These are phyloP conservation scores for Colletotrichum camelliae DNA, from an alignment of 2,329 filamentous ascomycete genomes.

Conservation along the genomic window DNA sequence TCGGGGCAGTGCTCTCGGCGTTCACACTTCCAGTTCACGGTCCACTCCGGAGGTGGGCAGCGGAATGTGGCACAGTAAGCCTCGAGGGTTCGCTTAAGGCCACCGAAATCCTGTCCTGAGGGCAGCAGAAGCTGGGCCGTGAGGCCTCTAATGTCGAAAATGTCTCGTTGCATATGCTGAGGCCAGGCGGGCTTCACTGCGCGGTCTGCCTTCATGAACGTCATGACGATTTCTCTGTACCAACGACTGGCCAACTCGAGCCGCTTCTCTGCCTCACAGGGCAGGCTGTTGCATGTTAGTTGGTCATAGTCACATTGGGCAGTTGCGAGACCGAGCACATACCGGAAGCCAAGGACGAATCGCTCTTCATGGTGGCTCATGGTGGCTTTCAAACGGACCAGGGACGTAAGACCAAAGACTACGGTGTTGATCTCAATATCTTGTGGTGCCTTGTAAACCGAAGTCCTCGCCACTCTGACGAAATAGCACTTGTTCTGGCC, in stretches of 20 bases:
- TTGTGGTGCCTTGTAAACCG: constrained; percentile 44
- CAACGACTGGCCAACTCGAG: constrained; percentile 60
- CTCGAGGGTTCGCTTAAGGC: constrained; percentile 58
- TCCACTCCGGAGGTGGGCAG: constrained; percentile 57
- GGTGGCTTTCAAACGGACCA: constrained; percentile 57
- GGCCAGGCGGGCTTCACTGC: constrained; percentile 65
- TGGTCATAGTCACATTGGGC: constrained; percentile 20
- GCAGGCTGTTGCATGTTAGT: constrained; percentile 6
- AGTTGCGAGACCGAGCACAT: constrained; percentile 29
- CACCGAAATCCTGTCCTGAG: constrained; percentile 60
- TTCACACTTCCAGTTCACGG: constrained; percentile 51
- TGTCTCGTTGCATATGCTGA: constrained; percentile 56
- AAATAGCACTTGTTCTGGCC: constrained; percentile 59
- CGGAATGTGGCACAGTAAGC: constrained; percentile 60
- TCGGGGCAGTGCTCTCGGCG: constrained; percentile 54
- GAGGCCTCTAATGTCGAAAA: constrained; percentile 59
- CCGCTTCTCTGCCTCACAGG: constrained; percentile 37
- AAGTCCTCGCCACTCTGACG: constrained; percentile 53
- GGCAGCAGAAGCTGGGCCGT: constrained; percentile 59
- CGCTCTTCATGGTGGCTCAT: constrained; percentile 59
- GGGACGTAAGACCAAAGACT: constrained; percentile 56
- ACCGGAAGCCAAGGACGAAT: constrained; percentile 62
- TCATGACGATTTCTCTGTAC: constrained; percentile 59
- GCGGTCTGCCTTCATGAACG: constrained; percentile 58
- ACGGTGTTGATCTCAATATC: constrained; percentile 56